Evolutionary conservation across 129 eudicot genomes (phyloP).

Genomic region (Chrysanthemum makinoi): DNA sequence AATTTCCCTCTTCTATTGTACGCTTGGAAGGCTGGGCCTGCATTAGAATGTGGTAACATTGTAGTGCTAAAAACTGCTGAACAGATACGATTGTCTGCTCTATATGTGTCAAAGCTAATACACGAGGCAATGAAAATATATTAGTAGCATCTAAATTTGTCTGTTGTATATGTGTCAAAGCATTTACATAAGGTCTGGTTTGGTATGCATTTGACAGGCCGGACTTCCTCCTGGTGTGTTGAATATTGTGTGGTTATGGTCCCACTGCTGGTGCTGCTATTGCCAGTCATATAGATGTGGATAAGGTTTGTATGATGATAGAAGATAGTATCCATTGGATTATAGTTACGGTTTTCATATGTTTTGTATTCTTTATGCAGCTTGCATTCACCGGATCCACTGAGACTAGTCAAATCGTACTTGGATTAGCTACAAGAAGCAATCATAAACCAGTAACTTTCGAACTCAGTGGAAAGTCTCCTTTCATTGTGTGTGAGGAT

Average conservation of each 20-base stretch:
- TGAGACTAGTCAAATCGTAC: constrained; percentile 53
- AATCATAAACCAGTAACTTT: constrained; percentile 77
- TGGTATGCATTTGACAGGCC: constrained; percentile 42
- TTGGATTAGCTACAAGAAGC: constrained; percentile 72
- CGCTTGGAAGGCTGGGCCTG: constrained; percentile 85
- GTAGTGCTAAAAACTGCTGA: constrained; percentile 76
- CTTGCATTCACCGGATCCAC: constrained; percentile 85
- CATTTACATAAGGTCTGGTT: constrained; percentile 35
- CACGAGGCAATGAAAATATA: constrained; percentile 49
- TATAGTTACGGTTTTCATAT: constrained; percentile 1
- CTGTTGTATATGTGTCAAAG: constrained; percentile 48
- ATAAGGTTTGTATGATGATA: constrained; percentile 48
- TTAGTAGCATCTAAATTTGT: neutral
- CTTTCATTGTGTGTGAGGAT: constrained; percentile 57
- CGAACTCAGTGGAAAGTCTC: constrained; percentile 68
- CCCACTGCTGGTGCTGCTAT: constrained; percentile 89
- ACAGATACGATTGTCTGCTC: constrained; percentile 76
- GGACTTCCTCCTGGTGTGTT: constrained; percentile 86
- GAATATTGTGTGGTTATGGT: constrained; percentile 70
- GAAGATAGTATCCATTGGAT: neutral
- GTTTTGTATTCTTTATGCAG: constrained; percentile 33
- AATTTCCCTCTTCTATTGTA: constrained; percentile 76
- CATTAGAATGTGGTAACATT: constrained; percentile 78
- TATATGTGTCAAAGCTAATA: constrained; percentile 61
- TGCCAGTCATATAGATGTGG: constrained; percentile 87